Percentiles rank a stretch among this genome's conserved stretches.
These are phyloP conservation scores for Leccinum subgranulosum DNA, from an alignment of 768 basidiomycete genomes.

Conservation along the genomic window DNA sequence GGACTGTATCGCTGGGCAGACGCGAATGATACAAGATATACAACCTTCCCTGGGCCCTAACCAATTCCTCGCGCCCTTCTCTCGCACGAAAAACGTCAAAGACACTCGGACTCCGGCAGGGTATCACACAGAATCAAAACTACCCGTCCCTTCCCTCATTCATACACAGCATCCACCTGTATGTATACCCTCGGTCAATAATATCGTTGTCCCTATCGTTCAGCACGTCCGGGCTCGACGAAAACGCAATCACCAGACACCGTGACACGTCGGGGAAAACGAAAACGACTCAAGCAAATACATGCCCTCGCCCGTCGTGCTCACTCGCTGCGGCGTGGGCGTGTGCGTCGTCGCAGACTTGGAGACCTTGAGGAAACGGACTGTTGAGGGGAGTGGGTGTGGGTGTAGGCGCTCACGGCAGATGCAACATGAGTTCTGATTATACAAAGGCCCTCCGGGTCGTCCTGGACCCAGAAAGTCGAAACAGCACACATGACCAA, in stretches of 20 bases:
- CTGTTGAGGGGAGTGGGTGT: background rate
- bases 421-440: background rate
- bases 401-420: background rate
- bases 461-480: too few species aligned
- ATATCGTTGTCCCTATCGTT: conserved; percentile 35
- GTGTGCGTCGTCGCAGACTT: background rate
- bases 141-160: too few species aligned
- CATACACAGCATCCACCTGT: conserved; percentile 4
- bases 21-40: conserved; percentile 65
- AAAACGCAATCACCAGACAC: conserved; percentile 17
- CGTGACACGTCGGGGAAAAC: conserved; percentile 23
- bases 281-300: conserved; percentile 20
- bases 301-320: background rate
- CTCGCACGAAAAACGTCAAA: too few species aligned
- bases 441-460: too few species aligned
- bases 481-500: too few species aligned
- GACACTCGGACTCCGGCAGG: too few species aligned
- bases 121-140: too few species aligned
- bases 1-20: conserved; percentile 68
- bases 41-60: conserved; percentile 33
- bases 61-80: too few species aligned
- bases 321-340: background rate
- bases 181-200: conserved; percentile 34
- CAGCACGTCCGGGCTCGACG: conserved; percentile 21
- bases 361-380: conserved; percentile 8